A percentile compares a stretch with the other conserved stretches of the same genome.
Conservation (phyloP, 2,329 filamentous ascomycete genomes). For the Aschersonia sp. region DNA sequence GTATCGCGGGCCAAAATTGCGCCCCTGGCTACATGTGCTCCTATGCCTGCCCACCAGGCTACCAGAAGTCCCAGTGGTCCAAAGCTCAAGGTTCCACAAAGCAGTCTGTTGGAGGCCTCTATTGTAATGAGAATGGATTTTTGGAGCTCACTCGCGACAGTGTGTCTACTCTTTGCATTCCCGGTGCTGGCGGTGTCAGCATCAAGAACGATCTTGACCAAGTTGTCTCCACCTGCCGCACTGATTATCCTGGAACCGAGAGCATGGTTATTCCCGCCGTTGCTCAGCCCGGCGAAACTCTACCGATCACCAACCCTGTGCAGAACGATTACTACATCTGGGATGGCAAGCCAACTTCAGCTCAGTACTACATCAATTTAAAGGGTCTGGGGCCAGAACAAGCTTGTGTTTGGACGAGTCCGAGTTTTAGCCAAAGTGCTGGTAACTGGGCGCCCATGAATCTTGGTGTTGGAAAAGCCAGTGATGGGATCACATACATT, state of each 20-base stretch:
- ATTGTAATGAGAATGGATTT: slow-evolving; percentile 59
- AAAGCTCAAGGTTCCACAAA: slow-evolving; percentile 58
- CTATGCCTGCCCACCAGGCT: slow-evolving; percentile 82
- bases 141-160: slow-evolving; percentile 60
- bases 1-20: slow-evolving; percentile 47
- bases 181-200: slow-evolving; percentile 54
- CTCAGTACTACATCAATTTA: slow-evolving; percentile 95
- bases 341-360: slow-evolving; percentile 61
- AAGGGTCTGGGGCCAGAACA: slow-evolving; percentile 50
- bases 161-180: slow-evolving; percentile 60
- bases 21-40: slow-evolving; percentile 61
- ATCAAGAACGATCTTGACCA: slow-evolving; percentile 61
- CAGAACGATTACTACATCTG: slow-evolving; percentile 63
- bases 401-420: slow-evolving; percentile 62
- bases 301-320: slow-evolving; percentile 62
- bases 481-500: slow-evolving; percentile 54
- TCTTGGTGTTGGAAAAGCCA: slow-evolving; percentile 63
- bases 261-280: slow-evolving; percentile 68
- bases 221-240: slow-evolving; percentile 71
- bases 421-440: slow-evolving; percentile 31
- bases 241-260: slow-evolving; percentile 91
- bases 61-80: slow-evolving; percentile 89
- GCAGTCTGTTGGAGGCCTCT: slow-evolving; percentile 79
- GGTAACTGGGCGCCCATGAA: slow-evolving; percentile 86
- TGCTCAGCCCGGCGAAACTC: slow-evolving; percentile 41